Percentiles rank a stretch among this genome's conserved stretches.
Conservation (phyloP, 1,284 basidiomycete genomes). For the Ustilago curta region DNA sequence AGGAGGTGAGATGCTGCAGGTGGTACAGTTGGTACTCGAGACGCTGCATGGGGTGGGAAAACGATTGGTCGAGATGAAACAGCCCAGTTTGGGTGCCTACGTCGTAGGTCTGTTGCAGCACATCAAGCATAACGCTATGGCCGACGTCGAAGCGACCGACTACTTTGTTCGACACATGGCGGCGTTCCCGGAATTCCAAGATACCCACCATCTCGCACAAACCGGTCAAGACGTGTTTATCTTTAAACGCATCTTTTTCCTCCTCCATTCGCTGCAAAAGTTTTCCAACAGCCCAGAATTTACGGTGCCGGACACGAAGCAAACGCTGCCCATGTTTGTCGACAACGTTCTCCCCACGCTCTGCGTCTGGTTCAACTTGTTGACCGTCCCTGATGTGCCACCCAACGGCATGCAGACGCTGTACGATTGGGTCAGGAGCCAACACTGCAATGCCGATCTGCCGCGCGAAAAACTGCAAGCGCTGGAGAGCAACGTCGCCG, state of each 20-base stretch:
- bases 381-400: constrained; percentile 74
- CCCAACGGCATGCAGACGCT: constrained; percentile 18
- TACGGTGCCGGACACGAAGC: constrained; percentile 70
- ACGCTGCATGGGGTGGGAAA: constrained; percentile 80
- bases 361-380: constrained; percentile 79
- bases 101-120: constrained; percentile 77
- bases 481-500: constrained; percentile 12
- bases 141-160: constrained; percentile 43
- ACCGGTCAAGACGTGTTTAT: constrained; percentile 74
- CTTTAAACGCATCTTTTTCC: constrained; percentile 88
- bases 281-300: constrained; percentile 10
- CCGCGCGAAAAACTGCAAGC: background rate
- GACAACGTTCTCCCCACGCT: constrained; percentile 89
- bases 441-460: constrained; percentile 13
- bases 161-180: constrained; percentile 11
- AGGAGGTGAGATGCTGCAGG: constrained; percentile 79
- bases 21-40: constrained; percentile 77
- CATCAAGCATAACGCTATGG: constrained; percentile 70
- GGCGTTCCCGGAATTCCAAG: constrained; percentile 58
- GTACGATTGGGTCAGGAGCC: constrained; percentile 12
- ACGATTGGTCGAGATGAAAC: constrained; percentile 75
- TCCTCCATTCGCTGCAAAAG: constrained; percentile 78
- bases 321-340: constrained; percentile 77
- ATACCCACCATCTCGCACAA: constrained; percentile 33
- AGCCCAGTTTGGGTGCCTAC: constrained; percentile 80